Base-by-base conservation (phyloP, 2,329 filamentous ascomycete species). In the Myriosclerotinia scirpicola region DNA sequence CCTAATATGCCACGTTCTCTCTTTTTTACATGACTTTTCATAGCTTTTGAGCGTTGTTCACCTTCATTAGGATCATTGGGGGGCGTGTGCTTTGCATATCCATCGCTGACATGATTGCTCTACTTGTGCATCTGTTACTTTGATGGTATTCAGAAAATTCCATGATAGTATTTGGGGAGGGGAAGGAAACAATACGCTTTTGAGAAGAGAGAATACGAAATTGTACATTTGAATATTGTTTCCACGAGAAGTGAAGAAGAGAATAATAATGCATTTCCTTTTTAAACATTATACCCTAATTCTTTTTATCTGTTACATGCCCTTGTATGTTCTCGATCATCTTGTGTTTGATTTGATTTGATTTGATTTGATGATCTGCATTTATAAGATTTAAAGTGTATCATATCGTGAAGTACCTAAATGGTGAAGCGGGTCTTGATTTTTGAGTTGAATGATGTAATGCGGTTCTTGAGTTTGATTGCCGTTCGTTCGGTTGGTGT, bases 1-100 rank as follows among this genome's bases (percentile, higher is more conserved):
- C 71, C 70, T 76, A 76, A 76, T 76, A 66, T 74, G 74, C 72
- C 69, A 75, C 71, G 74, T 73, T 74, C 73, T 76, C 69, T 68
- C 68, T 73, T 67, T 68, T 72, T 72, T 74, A 66, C 60, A 54
- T 22, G 50, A 61, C 67, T 62, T 66, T 56, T 67, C 55, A 68
- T 64, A 70, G 65, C 68, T 67, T 70, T 70, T 71, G 69, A 74
- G 71, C 71, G 70, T 68, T 68, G 67, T 71, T 66, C 69, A 67
- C 70, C 67, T 69, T 69, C 64, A 60, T 68, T 69, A 67, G 69
- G 64, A 69, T 67, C 64, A 63, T 62, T 61, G 50, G 34, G 64
- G 30, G 54, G 60, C 48, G 61, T 54, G 55, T 66, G 67, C 68
- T 68, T 68, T 69, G 69, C 68, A 68, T 72, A 64, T 63, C 64